Evolutionary conservation across 2,329 filamentous ascomycete genomes (phyloP), one percentile per base, ranked within the genome.

Genomic region (Epichloe coenophiala): DNA sequence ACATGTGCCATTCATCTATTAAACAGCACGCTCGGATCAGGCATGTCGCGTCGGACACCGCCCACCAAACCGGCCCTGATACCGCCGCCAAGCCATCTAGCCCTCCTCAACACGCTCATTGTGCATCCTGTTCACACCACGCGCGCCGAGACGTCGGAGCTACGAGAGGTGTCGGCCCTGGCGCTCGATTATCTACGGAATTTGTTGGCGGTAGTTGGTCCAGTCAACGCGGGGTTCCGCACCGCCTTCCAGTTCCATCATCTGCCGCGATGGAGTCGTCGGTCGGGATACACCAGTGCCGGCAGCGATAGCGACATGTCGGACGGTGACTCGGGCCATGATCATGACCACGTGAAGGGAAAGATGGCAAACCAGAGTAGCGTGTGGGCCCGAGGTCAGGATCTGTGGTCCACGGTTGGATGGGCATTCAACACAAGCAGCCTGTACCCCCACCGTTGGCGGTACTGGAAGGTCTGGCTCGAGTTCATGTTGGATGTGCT

Each of bases 361-460:
- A 72, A 74, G 9, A 72, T 88, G 51, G 82, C 83, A 1, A 77
- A 78, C 47, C 70, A 76, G 13, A 74, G 80, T 42, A 83, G 84
- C 33, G 55, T 96, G 2, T 95, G 86, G 80, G 71, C 70, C 15
- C 77, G 79, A n/a, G 86, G 84, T 1, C 81, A 86, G 54, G 88
- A 95, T 61, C 94, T 97, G 60, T 98, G 93, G 88, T 78, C 82
- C 41, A 78, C 87, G 0, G 76, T 93, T 0, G 93, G 91, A 3
- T 97, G 93, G 93, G 85, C 87, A 0, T 89, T 97, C 64, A 93
- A 91, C 62, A 97, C 91, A 68, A 90, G 88, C 48, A 76, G 85
- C 2, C 65, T 77, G 35, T 74, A 91, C 57, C 81, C 81, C 1
- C 74, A 77, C 40, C 77, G 91, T 19, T 97, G 93, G 91, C 76